Evolutionary conservation across 2,329 filamentous ascomycete genomes (phyloP).

Genomic region (Pseudodiploospora longispora): DNA sequence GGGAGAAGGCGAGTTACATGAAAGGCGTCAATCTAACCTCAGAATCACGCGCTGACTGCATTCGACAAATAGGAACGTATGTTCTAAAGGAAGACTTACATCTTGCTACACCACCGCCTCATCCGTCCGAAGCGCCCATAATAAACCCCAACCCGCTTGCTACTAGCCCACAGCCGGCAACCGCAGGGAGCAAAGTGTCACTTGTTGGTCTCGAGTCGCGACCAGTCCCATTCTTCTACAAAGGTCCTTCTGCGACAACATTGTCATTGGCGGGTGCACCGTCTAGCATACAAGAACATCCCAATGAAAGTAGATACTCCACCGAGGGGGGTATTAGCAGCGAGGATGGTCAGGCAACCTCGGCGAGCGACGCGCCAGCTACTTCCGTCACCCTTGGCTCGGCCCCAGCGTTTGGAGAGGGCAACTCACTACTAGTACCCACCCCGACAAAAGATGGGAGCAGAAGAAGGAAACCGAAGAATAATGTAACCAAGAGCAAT

Average conservation of each 20-base stretch:
- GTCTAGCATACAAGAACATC: constrained; percentile 52
- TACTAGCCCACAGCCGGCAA: constrained; percentile 76
- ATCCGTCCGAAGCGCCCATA: constrained; percentile 85
- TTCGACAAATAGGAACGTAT: constrained; percentile 63
- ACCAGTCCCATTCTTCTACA: constrained; percentile 48
- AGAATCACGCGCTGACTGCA: constrained; percentile 8
- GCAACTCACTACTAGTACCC: constrained; percentile 64
- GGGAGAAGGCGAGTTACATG: constrained; percentile 64
- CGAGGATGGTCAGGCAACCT: constrained; percentile 46
- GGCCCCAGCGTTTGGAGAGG: constrained; percentile 73
- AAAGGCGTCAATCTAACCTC: not conserved
- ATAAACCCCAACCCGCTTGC: constrained; percentile 86
- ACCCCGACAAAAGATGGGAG: constrained; percentile 60
- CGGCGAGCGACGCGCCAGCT: constrained; percentile 41
- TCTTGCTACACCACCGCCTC: constrained; percentile 87
- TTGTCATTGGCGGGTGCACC: constrained; percentile 35
- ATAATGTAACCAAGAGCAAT: constrained; percentile 96
- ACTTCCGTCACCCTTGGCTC: constrained; percentile 33
- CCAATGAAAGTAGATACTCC: constrained; percentile 52
- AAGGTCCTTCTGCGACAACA: constrained; percentile 42
- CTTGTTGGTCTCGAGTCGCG: constrained; percentile 63
- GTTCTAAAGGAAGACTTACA: constrained; percentile 83
- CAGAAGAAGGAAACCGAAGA: constrained; percentile 91
- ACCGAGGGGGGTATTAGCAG: constrained; percentile 52
- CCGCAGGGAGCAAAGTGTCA: constrained; percentile 75